Conservation (phyloP, 1,284 basidiomycete genomes). For the Pseudozyma sp. region DNA sequence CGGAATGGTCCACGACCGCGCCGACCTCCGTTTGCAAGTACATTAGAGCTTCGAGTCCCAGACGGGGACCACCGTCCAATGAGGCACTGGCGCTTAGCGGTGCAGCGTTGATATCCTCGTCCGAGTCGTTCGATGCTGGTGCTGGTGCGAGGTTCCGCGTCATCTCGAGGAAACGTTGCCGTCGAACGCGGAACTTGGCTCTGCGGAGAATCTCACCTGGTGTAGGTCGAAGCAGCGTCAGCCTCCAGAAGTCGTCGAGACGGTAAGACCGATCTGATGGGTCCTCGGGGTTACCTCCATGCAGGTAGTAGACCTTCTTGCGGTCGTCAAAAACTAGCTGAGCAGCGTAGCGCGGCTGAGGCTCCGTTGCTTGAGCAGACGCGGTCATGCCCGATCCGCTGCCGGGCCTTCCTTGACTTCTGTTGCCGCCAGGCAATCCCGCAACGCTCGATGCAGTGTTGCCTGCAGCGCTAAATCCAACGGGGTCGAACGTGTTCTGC, state of each 20-base stretch:
- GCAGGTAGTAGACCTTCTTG: constrained; percentile 65
- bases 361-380: constrained; percentile 29
- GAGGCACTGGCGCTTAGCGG: background rate
- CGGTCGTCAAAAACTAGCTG: constrained; percentile 68
- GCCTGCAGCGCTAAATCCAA: background rate
- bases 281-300: constrained; percentile 68
- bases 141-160: constrained; percentile 31
- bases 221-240: constrained; percentile 62
- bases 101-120: constrained; percentile 17
- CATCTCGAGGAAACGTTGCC: constrained; percentile 66
- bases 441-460: too few relatives aligned
- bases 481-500: constrained; percentile 13
- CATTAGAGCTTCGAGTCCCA: constrained; percentile 65
- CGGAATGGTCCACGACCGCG: constrained; percentile 65
- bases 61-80: constrained; percentile 21
- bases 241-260: constrained; percentile 67
- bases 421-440: background rate
- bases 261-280: constrained; percentile 35
- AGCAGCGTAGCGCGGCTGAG: constrained; percentile 57
- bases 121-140: constrained; percentile 28
- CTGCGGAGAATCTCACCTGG: constrained; percentile 65
- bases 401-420: constrained; percentile 3
- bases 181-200: constrained; percentile 67
- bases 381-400: constrained; percentile 4
- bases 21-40: constrained; percentile 69